Conservation (phyloP, 768 basidiomycete genomes). For the Ramaria sp. region DNA sequence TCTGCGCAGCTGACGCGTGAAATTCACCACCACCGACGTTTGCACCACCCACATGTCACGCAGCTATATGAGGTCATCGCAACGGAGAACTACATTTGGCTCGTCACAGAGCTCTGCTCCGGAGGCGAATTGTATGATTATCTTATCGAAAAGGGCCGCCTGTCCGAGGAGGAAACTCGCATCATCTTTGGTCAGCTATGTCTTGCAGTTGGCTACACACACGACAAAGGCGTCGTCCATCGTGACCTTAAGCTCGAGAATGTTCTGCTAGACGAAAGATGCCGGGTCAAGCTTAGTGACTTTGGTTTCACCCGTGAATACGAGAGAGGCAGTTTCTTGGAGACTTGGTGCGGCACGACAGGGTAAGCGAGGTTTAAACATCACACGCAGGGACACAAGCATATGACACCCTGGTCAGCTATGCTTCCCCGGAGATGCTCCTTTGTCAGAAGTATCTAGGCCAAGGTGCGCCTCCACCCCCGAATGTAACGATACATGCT, state of each 20-base stretch:
- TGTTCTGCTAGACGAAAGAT: constrained; percentile 81
- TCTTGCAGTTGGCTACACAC: constrained; percentile 87
- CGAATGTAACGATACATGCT: background rate
- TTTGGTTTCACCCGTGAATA: constrained; percentile 94
- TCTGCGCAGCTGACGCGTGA: constrained; percentile 89
- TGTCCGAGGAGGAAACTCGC: constrained; percentile 75
- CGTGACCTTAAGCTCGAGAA: constrained; percentile 96
- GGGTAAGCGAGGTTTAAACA: constrained; percentile 30
- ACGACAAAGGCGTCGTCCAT: constrained; percentile 89
- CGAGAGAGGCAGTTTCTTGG: constrained; percentile 66
- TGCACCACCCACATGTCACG: constrained; percentile 92
- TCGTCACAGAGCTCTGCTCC: constrained; percentile 91
- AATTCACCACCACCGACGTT: constrained; percentile 94
- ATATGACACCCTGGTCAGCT: constrained; percentile 15
- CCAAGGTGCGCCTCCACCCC: constrained; percentile 45
- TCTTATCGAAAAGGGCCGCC: constrained; percentile 85
- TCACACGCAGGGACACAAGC: background rate
- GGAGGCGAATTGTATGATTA: constrained; percentile 99
- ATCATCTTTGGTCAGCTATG: constrained; percentile 93
- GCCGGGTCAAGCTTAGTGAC: constrained; percentile 88
- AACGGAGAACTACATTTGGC: constrained; percentile 92
- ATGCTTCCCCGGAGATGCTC: constrained; percentile 90
- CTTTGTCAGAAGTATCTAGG: constrained; percentile 83
- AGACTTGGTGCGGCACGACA: constrained; percentile 93
- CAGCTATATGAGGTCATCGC: constrained; percentile 98